phyloP scores from a whole-genome alignment of 176 grass and related monocot genomes.

The Thinopyrum elongatum region DNA sequence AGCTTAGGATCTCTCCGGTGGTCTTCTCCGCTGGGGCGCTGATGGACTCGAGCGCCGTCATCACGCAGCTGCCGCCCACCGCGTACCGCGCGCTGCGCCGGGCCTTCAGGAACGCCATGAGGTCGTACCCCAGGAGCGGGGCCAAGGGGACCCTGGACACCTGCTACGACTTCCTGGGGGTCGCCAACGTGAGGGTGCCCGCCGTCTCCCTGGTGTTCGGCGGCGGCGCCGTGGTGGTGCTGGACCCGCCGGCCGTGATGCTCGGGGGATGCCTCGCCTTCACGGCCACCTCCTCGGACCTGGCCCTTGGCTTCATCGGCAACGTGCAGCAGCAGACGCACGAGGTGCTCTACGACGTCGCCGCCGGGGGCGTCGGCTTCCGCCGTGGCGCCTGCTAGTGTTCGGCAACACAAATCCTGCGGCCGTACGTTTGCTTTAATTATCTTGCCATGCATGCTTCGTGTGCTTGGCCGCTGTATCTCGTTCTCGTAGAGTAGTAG shows the following conservation, averaged over 20 bases:
- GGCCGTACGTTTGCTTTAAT: no score
- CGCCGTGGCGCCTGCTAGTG: background rate
- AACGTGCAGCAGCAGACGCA: conserved; percentile 63
- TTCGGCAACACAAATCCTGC: no score
- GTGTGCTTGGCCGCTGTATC: no score
- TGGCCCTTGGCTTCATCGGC: conserved; percentile 26
- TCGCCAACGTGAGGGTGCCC: conserved; percentile 25
- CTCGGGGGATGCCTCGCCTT: conserved; percentile 35
- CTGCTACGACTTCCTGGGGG: conserved; percentile 50
- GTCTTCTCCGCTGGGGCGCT: conserved; percentile 44
- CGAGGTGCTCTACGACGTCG: conserved; percentile 44
- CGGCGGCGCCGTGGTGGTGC: background rate
- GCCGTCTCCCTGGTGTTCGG: conserved; percentile 30
- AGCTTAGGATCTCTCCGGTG: background rate
- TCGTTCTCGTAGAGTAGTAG: no score
- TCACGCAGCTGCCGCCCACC: conserved; percentile 41
- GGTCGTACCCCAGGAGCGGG: background rate
- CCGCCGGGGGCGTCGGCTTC: background rate
- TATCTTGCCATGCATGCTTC: no score
- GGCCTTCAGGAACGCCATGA: conserved; percentile 46
- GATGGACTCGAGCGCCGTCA: conserved; percentile 58
- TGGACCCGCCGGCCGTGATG: conserved; percentile 32
- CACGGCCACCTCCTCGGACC: conserved; percentile 17
- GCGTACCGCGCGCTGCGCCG: conserved; percentile 48
- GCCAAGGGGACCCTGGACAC: conserved; percentile 5